phyloP scores from a whole-genome alignment of 495 filamentous ascomycete species.

The Tuber brumale region DNA sequence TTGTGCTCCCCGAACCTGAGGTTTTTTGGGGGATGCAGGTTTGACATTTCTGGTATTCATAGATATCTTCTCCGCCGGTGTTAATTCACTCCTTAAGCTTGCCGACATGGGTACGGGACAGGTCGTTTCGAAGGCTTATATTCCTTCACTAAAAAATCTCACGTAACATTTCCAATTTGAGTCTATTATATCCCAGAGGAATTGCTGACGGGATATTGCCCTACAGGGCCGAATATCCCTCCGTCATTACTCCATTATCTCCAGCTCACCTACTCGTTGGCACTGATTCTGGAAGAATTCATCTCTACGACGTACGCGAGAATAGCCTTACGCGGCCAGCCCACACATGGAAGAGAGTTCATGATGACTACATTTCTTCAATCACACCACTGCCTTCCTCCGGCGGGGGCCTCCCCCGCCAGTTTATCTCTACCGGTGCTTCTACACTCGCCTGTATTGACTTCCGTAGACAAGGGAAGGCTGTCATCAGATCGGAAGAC shows the following conservation, averaged over 20 bases:
- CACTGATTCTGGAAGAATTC: slow-evolving; percentile 79
- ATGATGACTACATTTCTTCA: slow-evolving; percentile 88
- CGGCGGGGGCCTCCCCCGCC: slow-evolving; percentile 71
- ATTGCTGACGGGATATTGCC: slow-evolving; percentile 4
- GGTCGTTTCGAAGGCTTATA: slow-evolving; percentile 65
- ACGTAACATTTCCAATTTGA: slow-evolving; percentile 41
- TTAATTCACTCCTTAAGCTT: slow-evolving; percentile 82
- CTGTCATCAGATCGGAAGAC: slow-evolving; percentile 79
- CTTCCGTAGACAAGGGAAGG: slow-evolving; percentile 59
- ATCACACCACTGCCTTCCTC: slow-evolving; percentile 76
- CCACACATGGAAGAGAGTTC: slow-evolving; percentile 57
- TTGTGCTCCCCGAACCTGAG: slow-evolving; percentile 15
- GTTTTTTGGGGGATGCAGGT: not conserved
- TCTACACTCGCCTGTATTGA: slow-evolving; percentile 86
- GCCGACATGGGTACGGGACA: slow-evolving; percentile 71
- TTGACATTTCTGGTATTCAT: slow-evolving; percentile 11
- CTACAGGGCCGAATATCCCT: slow-evolving; percentile 55
- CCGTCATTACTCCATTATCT: slow-evolving; percentile 70
- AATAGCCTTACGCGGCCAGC: slow-evolving; percentile 46
- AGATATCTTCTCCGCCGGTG: slow-evolving; percentile 81
- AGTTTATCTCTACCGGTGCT: slow-evolving; percentile 87
- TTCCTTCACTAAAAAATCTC: slow-evolving; percentile 48
- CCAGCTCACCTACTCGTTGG: slow-evolving; percentile 84
- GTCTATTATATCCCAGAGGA: not conserved
- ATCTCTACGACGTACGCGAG: slow-evolving; percentile 81